Evolutionary conservation across 768 basidiomycete species (phyloP), one percentile per base, ranked within the genome.

Genomic region (Tricholoma saponaceum): DNA sequence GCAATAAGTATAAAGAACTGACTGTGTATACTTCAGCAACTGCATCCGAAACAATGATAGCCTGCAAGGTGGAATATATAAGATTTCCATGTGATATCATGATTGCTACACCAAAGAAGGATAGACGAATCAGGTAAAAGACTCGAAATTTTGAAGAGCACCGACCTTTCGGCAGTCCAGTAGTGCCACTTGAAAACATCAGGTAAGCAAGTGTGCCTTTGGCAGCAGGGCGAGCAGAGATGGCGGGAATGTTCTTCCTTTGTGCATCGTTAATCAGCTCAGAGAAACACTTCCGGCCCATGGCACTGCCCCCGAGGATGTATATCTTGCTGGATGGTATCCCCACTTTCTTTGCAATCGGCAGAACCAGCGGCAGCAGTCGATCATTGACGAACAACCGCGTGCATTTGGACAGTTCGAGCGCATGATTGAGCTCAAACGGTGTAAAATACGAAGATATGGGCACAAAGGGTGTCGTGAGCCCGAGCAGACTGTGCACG

Each of bases 41-140:
- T 18, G 69, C 75, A n/a, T 66, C 55, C 1, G 16, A 28, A 4
- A 76, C 8, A 2, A 79, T 67, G 0, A 71, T 58, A 0, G 61
- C 37, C 65, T 87, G 81, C 1, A 52, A 46, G 0, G 84, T 12
- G 0, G 81, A 77, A 55, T 69, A 75, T 23, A 79, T 69, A 16
- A 88, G 44, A 66, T 89, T 89, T 50, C 82, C 82, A 62, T 89
- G 87, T 0, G 87, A 82, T 25, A 87, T 81, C 86, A 84, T 86
- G 18, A 89, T 83, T 6, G 81, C 88, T 89, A 59, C 20, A 25
- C 12, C 13, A 49, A 49, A 16, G 18, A 13, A 89, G 72, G 1
- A 26, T 13, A 43, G 16, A 10, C 13, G 16, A n/a, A 32, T 13
- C 12, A 16, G 2, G 32, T 1, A 44, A 4, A 4, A 22, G 44